Conservation (phyloP, 2,329 filamentous ascomycete genomes). For the Gaeumannomyces tritici region DNA sequence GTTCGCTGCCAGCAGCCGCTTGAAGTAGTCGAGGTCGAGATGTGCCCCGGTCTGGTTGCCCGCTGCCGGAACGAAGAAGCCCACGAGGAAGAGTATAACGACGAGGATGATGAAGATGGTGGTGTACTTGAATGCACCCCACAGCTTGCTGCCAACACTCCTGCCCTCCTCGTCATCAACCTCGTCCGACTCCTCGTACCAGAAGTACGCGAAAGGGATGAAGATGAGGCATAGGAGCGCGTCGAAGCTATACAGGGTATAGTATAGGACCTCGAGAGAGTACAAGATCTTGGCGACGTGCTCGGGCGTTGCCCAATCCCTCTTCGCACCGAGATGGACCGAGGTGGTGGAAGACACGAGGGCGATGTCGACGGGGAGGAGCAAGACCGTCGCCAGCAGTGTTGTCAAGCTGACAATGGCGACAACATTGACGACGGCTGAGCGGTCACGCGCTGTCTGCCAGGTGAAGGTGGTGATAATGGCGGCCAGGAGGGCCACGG, state of each 20-base stretch:
- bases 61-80: slow-evolving; percentile 85
- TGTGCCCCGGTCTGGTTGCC: slow-evolving; percentile 49
- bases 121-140: slow-evolving; percentile 86
- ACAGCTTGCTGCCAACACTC: slow-evolving; percentile 60
- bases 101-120: slow-evolving; percentile 72
- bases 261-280: slow-evolving; percentile 84
- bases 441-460: slow-evolving; percentile 81
- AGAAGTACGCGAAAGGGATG: slow-evolving; percentile 95
- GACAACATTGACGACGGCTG: slow-evolving; percentile 69
- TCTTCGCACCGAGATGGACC: slow-evolving; percentile 68
- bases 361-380: slow-evolving; percentile 91
- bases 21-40: slow-evolving; percentile 86
- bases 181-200: slow-evolving; percentile 95
- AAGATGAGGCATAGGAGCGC: slow-evolving; percentile 80
- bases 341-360: slow-evolving; percentile 83
- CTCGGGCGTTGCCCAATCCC: slow-evolving; percentile 86
- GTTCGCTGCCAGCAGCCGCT: slow-evolving; percentile 71
- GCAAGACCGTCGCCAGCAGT: slow-evolving; percentile 81
- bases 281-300: slow-evolving; percentile 68
- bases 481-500: slow-evolving; percentile 64
- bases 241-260: slow-evolving; percentile 84
- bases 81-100: slow-evolving; percentile 76
- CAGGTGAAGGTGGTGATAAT: slow-evolving; percentile 85
- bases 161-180: slow-evolving; percentile 75
- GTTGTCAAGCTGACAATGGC: slow-evolving; percentile 81